These are phyloP conservation scores for Penicillium argentinense DNA, from an alignment of 495 filamentous ascomycete genomes.

Conservation along the genomic window DNA sequence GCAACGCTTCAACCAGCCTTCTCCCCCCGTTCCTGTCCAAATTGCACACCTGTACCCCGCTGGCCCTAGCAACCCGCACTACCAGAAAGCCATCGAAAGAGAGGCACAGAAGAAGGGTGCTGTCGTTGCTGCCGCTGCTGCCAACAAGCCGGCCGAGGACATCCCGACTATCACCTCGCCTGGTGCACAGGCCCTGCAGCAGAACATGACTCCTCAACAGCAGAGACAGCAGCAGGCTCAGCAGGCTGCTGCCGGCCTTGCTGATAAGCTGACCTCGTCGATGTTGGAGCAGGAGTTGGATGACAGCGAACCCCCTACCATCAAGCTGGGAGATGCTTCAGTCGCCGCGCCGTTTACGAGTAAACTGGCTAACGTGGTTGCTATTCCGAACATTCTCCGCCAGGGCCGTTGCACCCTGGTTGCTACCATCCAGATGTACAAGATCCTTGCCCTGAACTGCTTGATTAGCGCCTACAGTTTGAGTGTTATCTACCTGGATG, in stretches of 20 bases:
- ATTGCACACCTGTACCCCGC: constrained; percentile 96
- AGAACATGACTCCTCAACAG: constrained; percentile 54
- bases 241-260: constrained; percentile 71
- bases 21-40: constrained; percentile 81
- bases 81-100: constrained; percentile 84
- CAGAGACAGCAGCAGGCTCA: constrained; percentile 63
- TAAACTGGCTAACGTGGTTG: constrained; percentile 95
- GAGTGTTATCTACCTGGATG: constrained; percentile 93
- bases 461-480: constrained; percentile 97
- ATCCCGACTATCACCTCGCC: constrained; percentile 70
- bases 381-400: constrained; percentile 96
- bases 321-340: constrained; percentile 97
- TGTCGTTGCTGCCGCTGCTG: constrained; percentile 38
- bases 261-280: constrained; percentile 80
- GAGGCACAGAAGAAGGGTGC: constrained; percentile 73
- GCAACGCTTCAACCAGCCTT: constrained; percentile 87
- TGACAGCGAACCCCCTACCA: constrained; percentile 87
- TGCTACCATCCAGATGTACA: constrained; percentile 99
- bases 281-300: constrained; percentile 92
- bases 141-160: constrained; percentile 47
- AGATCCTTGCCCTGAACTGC: constrained; percentile 97
- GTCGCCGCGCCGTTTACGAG: constrained; percentile 97
- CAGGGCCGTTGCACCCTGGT: constrained; percentile 97
- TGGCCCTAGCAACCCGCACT: constrained; percentile 90
- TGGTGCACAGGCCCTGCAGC: constrained; percentile 66